These are phyloP conservation scores for Datura wrightii DNA, from an alignment of 257 asterid genomes.

Conservation along the genomic window DNA sequence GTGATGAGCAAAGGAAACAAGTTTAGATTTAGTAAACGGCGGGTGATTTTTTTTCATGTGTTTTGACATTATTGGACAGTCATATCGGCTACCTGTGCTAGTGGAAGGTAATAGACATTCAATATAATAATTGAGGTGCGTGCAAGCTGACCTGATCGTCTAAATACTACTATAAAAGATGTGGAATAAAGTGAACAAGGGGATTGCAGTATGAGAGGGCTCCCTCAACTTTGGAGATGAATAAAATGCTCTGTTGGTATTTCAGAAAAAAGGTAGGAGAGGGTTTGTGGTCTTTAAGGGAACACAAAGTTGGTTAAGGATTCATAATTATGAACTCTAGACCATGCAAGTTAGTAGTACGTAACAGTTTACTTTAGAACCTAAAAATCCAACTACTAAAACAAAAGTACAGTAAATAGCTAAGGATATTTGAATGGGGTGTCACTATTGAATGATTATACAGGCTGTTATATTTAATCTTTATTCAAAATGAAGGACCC, in stretches of 20 bases:
- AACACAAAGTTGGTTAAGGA: conserved; percentile 16
- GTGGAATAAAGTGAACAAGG: background rate
- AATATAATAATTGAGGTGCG: background rate
- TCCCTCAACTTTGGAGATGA: conserved; percentile 3
- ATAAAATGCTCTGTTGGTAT: background rate
- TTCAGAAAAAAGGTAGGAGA: background rate
- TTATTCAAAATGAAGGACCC: background rate
- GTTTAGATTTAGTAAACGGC: background rate
- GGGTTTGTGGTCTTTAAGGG: background rate
- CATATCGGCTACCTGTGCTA: background rate
- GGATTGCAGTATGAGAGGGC: background rate
- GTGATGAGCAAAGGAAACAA: background rate
- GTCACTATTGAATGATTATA: background rate
- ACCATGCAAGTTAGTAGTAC: background rate
- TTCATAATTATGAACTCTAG: background rate
- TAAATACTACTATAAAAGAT: background rate
- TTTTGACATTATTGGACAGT: background rate
- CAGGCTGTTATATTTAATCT: background rate
- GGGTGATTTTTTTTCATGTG: background rate
- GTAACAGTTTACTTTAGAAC: background rate
- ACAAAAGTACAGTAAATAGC: background rate
- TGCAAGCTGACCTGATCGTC: background rate
- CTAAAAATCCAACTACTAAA: background rate
- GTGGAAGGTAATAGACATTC: background rate
- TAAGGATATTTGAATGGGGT: background rate